Evolutionary conservation across 73 alveolate genomes (phyloP).

Genomic region (Paramecium biaurelia): DNA sequence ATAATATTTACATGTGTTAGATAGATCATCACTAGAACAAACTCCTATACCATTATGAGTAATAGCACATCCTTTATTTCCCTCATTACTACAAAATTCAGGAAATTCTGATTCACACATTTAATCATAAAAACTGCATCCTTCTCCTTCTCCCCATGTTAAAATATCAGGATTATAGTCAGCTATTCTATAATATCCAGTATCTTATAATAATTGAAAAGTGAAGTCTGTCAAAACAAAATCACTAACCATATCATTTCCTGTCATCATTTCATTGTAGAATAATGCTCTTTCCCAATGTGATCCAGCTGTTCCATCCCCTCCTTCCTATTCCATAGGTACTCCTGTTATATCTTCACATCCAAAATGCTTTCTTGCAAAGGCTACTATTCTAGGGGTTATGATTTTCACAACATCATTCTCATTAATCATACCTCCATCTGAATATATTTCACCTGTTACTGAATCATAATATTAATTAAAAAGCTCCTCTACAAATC

Average conservation of each 20-base stretch:
- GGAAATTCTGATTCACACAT: background rate
- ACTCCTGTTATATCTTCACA: background rate
- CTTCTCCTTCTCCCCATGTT: slow-evolving; percentile 34
- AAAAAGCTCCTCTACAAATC: background rate
- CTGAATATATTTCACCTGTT: background rate
- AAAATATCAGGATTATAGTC: background rate
- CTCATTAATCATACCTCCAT: background rate
- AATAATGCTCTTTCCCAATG: slow-evolving; percentile 25
- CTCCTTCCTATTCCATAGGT: background rate
- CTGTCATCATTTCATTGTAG: slow-evolving; percentile 38
- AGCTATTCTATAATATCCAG: slow-evolving; percentile 1
- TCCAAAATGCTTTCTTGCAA: background rate
- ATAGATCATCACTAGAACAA: background rate
- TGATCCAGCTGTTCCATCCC: background rate
- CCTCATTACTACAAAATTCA: background rate
- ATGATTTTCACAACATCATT: background rate
- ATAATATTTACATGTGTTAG: background rate
- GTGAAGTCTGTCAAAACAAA: background rate
- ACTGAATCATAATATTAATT: background rate
- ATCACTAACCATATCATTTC: background rate
- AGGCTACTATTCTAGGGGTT: background rate
- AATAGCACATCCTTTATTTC: background rate
- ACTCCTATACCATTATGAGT: background rate
- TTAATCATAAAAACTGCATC: background rate
- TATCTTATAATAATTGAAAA: background rate